Percentiles rank a stretch among this genome's conserved stretches.
phyloP scores from a whole-genome alignment of 2,329 filamentous ascomycete genomes.

The Pseudofabraea citricarpa region DNA sequence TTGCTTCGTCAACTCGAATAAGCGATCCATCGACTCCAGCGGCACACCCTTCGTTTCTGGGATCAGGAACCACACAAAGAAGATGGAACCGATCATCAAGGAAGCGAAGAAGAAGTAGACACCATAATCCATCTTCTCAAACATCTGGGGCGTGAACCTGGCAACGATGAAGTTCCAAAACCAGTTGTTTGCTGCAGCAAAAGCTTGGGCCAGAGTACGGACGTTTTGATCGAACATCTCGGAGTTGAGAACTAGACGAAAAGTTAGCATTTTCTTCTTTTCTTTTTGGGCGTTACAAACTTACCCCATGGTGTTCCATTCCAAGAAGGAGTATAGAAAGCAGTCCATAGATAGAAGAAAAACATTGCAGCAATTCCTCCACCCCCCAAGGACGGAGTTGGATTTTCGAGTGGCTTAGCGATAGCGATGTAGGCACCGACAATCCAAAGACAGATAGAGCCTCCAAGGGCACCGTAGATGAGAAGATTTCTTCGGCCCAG shows the following conservation, averaged over 20 bases:
- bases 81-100: conserved; percentile 51
- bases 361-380: conserved; percentile 58
- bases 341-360: conserved; percentile 71
- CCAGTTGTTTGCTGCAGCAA: conserved; percentile 69
- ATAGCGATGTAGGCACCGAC: conserved; percentile 57
- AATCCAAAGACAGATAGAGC: conserved; percentile 61
- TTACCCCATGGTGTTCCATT: conserved; percentile 64
- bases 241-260: conserved; percentile 54
- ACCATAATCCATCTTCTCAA: conserved; percentile 52
- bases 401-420: conserved; percentile 33
- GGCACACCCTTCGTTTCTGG: conserved; percentile 64
- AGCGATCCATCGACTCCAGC: conserved; percentile 58
- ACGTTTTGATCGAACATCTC: conserved; percentile 73
- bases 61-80: conserved; percentile 58
- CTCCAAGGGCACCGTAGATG: conserved; percentile 57
- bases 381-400: conserved; percentile 28
- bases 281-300: too few species aligned
- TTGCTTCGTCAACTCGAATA: conserved; percentile 40
- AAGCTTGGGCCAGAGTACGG: conserved; percentile 66
- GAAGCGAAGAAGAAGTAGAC: conserved; percentile 67
- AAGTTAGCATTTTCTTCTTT: too few species aligned
- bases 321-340: conserved; percentile 68
- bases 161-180: conserved; percentile 61
- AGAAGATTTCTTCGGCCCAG: conserved; percentile 58
- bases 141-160: conserved; percentile 64